Conservation (phyloP, 176 grass and related monocot genomes). For the Secale cereale region DNA sequence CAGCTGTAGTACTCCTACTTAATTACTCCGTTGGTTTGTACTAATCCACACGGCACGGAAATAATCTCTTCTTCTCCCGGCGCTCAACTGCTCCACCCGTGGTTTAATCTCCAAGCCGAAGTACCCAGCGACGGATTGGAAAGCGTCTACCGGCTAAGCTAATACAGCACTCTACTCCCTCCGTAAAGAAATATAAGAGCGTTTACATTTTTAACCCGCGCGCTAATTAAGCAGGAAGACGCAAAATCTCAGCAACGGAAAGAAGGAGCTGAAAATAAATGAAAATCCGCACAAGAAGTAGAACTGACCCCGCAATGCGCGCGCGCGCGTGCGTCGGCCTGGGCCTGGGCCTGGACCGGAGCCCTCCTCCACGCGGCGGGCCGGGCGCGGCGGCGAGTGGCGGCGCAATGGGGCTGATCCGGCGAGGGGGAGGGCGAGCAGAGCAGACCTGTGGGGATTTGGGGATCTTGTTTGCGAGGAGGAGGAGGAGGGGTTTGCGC, state of each 20-base stretch:
- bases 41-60: neutral
- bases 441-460: neutral
- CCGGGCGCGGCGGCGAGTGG: neutral
- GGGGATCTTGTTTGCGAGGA: conserved; percentile 14
- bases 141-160: no score
- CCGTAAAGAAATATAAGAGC: no score
- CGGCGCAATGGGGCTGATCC: conserved; percentile 22
- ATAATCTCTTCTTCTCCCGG: neutral
- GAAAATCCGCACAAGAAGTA: neutral
- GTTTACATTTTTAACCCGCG: neutral
- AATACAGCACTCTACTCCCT: no score
- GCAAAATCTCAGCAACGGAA: neutral
- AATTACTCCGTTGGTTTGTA: neutral
- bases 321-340: neutral
- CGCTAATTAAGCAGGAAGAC: neutral
- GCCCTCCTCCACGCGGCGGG: neutral
- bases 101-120: neutral
- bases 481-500: neutral
- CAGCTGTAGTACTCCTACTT: conserved; percentile 28
- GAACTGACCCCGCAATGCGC: conserved; percentile 23
- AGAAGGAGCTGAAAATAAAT: neutral
- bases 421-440: neutral
- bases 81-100: conserved; percentile 31
- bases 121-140: neutral
- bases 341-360: neutral